Base-by-base conservation (phyloP, 352 stramenopile genomes). In the Phytophthora litchii region DNA sequence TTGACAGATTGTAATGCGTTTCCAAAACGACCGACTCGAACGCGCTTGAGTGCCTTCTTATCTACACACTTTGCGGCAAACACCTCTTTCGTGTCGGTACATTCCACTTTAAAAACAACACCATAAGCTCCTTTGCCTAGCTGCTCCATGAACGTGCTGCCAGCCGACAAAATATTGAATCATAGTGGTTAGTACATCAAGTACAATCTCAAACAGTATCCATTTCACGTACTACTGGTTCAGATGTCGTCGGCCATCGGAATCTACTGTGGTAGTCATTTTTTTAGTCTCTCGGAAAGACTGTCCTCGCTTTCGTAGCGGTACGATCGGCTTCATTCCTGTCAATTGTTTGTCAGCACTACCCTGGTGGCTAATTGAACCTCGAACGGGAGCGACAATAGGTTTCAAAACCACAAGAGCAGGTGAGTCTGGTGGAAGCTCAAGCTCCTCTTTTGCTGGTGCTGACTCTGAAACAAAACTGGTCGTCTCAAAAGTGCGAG, bases 1-100 rank as follows among this genome's bases (percentile, higher is more conserved):
- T 98, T 96, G 16, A 91, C 72, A 8, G 60, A 81, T 47, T 94
- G 83, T 13, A 94, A 43, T 7, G 80, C 85, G 41, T 94, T 91
- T 12, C 85, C 83, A 21, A 91, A 89, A 14, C 80, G 71, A 5
- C 83, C 85, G 8, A 91, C 70, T 37, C 78, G 80, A 35, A 90
- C 61, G 20, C 82, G 78, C 23, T 88, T 86, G 19, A 94, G 69
- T n/a, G 73, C 76, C 60, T 81, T 86, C 48, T 94, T 94, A 59
- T 94, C 71, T 16, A 94, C 81, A 10, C 80, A 83, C 49, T 94
- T 94, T 19, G 78, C 75, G 0, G 85, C 85, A 41, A 90, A 89
- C 16, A 83, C 51, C 65, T 91, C 76, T 38, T 85, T 86, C 0
- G 74, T 88, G 7, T 92, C 81, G 41, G 67, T 88, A 20, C 70